Evolutionary conservation across 2,329 filamentous ascomycete species (phyloP).

Genomic region (Cladophialophora chaetospira): DNA sequence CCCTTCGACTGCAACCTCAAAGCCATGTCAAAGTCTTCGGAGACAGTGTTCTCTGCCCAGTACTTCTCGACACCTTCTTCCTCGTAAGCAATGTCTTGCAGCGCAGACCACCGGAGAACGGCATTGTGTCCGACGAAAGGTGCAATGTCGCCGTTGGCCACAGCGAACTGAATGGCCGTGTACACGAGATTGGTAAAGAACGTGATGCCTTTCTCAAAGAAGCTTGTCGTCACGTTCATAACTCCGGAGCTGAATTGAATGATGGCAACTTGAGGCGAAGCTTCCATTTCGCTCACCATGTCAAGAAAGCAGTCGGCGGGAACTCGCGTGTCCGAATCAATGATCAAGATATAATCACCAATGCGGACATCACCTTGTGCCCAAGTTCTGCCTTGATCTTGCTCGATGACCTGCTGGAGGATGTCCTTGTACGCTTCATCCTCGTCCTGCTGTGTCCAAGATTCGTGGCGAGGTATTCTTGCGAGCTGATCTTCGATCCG

Average conservation of each 20-base stretch:
- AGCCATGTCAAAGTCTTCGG: conserved; percentile 76
- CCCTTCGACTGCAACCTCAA: conserved; percentile 69
- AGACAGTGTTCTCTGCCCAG: conserved; percentile 75
- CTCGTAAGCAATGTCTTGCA: conserved; percentile 59
- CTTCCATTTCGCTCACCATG: conserved; percentile 72
- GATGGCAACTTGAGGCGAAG: conserved; percentile 69
- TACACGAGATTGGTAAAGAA: conserved; percentile 81
- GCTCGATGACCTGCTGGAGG: conserved; percentile 55
- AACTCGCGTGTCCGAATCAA: conserved; percentile 70
- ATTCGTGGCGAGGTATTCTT: conserved; percentile 10
- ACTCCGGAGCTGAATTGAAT: conserved; percentile 73
- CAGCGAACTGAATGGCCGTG: conserved; percentile 69
- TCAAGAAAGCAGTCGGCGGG: conserved; percentile 69
- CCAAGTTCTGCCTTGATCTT: conserved; percentile 58
- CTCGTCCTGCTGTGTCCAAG: conserved; percentile 41
- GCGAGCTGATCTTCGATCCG: conserved; percentile 62
- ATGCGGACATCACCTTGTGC: conserved; percentile 83
- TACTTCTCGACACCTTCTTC: conserved; percentile 61
- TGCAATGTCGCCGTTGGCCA: conserved; percentile 70
- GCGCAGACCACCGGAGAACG: conserved; percentile 68
- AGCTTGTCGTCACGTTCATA: conserved; percentile 72
- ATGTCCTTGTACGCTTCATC: conserved; percentile 51
- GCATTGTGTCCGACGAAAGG: conserved; percentile 80
- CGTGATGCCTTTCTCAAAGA: conserved; percentile 75
- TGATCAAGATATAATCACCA: conserved; percentile 73